Evolutionary conservation across 2,329 filamentous ascomycete species (phyloP).

Genomic region (Talaromyces amestolkiae): DNA sequence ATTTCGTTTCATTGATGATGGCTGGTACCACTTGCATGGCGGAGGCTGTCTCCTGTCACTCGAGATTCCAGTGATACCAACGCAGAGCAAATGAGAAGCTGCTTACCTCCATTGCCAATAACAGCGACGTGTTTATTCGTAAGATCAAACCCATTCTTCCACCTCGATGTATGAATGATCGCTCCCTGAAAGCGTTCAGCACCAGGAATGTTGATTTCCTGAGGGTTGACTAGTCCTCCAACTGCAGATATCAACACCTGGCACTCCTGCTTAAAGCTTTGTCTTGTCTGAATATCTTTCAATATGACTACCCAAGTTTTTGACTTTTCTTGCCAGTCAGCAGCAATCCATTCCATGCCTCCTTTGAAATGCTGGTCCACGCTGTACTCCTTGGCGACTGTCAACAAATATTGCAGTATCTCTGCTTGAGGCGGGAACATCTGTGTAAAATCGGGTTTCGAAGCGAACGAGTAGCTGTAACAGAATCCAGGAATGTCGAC

Average conservation of each 20-base stretch:
- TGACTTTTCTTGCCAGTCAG: slow-evolving; percentile 1
- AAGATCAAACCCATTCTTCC: slow-evolving; percentile 28
- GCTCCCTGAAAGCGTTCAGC: slow-evolving; percentile 29
- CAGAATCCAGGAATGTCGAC: slow-evolving; percentile 13
- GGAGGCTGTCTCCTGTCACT: slow-evolving; percentile 3
- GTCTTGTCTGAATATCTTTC: not conserved
- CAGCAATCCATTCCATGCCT: slow-evolving; percentile 5
- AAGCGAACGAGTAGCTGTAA: slow-evolving; percentile 12
- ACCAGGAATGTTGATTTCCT: slow-evolving; percentile 27
- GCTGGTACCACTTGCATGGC: slow-evolving; percentile 11
- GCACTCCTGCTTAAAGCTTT: slow-evolving; percentile 5
- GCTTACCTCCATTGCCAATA: slow-evolving; percentile 30
- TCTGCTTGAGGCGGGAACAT: slow-evolving; percentile 10
- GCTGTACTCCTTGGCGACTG: not conserved
- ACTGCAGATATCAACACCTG: slow-evolving; percentile 27
- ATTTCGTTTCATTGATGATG: slow-evolving; percentile 6
- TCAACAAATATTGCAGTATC: slow-evolving; percentile 1
- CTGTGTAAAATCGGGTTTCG: slow-evolving; percentile 1
- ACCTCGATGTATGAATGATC: slow-evolving; percentile 32
- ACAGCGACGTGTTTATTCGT: slow-evolving; percentile 29
- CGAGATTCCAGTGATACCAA: not conserved
- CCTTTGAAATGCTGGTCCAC: slow-evolving; percentile 7
- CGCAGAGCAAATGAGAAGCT: not conserved
- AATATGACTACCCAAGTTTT: slow-evolving; percentile 1
- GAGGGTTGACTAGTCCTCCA: slow-evolving; percentile 29